Evolutionary conservation across 441 rosid genomes (phyloP), one percentile per base, ranked within the genome.

Genomic region (Erodium moschatum): DNA sequence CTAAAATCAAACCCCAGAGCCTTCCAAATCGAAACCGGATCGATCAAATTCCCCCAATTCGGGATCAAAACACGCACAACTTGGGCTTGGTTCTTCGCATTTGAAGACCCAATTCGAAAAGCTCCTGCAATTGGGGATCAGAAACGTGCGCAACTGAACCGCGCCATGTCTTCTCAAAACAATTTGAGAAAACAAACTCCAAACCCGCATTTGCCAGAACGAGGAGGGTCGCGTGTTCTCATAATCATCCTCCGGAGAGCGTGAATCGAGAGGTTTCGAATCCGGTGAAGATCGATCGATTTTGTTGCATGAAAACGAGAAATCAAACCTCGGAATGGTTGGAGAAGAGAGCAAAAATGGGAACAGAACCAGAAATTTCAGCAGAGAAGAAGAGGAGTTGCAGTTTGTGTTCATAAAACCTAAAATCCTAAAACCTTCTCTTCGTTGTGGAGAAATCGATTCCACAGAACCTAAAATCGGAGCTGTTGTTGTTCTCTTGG

Each of bases 401-500:
- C 29, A 19, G 63, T 58, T 58, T 20, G 29, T 7, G 19, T 20
- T 20, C 63, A 19, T 19, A 58, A 58, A 58, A 58, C 63, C 63
- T 58, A 58, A 58, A 58, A 58, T 58, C 63, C 63, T 58, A 58
- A 58, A 58, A 58, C 63, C 63, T 58, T 58, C 29, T 19, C 3
- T 10, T 19, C 13, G 2, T 10, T 19, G 20, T 20, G 63, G 15
- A 20, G 5, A 58, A 20, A 8, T 20, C 10, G 63, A 19, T 19
- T 9, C 27, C 63, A 58, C 63, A 20, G 20, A 58, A 19, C 13
- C 12, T 19, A 21, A 7, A 58, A 19, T 0, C 8, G 48, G 48
- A 42, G 48, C 48, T 42, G 48, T 10, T 42, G 48, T 0, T 38
- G 42, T 38, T 38, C 42, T 38, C 6, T 38, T 38, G 10, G 42